Conservation (phyloP, 2,329 filamentous ascomycete species). For the Penicillium sp. region DNA sequence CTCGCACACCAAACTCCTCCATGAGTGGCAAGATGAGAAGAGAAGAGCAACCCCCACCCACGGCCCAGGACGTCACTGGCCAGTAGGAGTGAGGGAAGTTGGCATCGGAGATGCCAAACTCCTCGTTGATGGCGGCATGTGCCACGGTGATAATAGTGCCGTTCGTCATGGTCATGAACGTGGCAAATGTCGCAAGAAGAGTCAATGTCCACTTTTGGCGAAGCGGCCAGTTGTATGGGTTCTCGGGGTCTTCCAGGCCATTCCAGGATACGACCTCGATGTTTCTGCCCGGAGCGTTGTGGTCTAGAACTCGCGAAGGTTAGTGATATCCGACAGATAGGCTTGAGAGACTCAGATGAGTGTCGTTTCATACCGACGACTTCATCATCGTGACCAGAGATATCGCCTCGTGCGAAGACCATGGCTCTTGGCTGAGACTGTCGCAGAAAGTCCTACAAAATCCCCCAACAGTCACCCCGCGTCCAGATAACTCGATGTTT, state of each 20-base stretch:
- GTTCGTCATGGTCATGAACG: slow-evolving; percentile 38
- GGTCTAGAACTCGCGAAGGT: slow-evolving; percentile 12
- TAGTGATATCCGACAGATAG: not conserved
- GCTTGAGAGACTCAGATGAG: not conserved
- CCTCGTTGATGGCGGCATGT: slow-evolving; percentile 38
- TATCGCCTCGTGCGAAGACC: slow-evolving; percentile 26
- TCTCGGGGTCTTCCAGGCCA: slow-evolving; percentile 34
- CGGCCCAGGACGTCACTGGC: slow-evolving; percentile 36
- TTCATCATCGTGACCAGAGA: slow-evolving; percentile 22
- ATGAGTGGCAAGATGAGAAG: slow-evolving; percentile 36
- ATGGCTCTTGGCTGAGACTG: slow-evolving; percentile 5
- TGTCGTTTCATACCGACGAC: slow-evolving; percentile 16
- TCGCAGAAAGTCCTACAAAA: not conserved
- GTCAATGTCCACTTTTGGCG: slow-evolving; percentile 40
- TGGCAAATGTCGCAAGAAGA: slow-evolving; percentile 30
- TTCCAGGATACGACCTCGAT: slow-evolving; percentile 31
- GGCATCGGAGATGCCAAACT: slow-evolving; percentile 32
- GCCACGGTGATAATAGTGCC: slow-evolving; percentile 44
- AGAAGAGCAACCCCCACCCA: slow-evolving; percentile 31
- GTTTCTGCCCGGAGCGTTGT: slow-evolving; percentile 15
- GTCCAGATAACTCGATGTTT: not conserved
- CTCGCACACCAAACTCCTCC: slow-evolving; percentile 45
- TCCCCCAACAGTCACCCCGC: not conserved
- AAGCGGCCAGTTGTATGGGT: slow-evolving; percentile 43
- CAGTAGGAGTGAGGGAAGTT: slow-evolving; percentile 36